Percentiles rank a stretch among this genome's conserved stretches.
Evolutionary conservation across 352 stramenopile genomes (phyloP).

Genomic region (Phytopythium boreale): DNA sequence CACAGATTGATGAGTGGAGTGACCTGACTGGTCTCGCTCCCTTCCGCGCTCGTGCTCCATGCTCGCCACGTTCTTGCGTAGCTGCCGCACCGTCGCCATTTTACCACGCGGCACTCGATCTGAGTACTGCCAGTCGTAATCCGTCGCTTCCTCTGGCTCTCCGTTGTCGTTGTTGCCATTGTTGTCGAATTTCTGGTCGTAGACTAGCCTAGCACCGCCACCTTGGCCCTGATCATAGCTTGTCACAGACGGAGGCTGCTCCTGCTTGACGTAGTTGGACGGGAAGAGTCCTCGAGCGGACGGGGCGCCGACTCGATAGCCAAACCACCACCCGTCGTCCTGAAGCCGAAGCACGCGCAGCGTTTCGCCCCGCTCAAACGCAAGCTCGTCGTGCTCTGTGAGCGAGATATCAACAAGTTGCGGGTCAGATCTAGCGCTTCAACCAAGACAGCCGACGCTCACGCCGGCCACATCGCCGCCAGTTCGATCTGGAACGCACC

Average conservation of each 20-base stretch:
- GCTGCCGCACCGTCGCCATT: not conserved
- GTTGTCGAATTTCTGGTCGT: constrained; percentile 6
- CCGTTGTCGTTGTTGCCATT: not conserved
- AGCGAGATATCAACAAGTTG: not conserved
- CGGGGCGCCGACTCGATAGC: constrained; percentile 29
- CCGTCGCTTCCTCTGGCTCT: not conserved
- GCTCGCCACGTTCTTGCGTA: constrained; percentile 3
- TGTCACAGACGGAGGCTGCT: constrained; percentile 4
- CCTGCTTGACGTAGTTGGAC: constrained; percentile 62
- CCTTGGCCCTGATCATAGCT: not conserved
- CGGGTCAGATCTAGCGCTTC: not conserved
- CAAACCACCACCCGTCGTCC: constrained; percentile 64
- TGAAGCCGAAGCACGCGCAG: constrained; percentile 49
- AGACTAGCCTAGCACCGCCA: not conserved
- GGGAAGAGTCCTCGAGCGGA: constrained; percentile 44
- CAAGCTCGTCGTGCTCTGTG: constrained; percentile 59
- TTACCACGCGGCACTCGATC: not conserved
- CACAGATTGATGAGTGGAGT: not conserved
- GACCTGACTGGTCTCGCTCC: no score
- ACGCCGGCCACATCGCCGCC: no score
- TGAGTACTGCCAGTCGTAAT: not conserved
- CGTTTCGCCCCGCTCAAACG: constrained; percentile 38
- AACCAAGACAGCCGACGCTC: no score
- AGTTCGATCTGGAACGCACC: constrained; percentile 28
- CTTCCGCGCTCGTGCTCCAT: not conserved